A percentile compares a stretch with the other conserved stretches of the same genome.
phyloP scores from a whole-genome alignment of 768 basidiomycete genomes.

The Tulasnella sp. region DNA sequence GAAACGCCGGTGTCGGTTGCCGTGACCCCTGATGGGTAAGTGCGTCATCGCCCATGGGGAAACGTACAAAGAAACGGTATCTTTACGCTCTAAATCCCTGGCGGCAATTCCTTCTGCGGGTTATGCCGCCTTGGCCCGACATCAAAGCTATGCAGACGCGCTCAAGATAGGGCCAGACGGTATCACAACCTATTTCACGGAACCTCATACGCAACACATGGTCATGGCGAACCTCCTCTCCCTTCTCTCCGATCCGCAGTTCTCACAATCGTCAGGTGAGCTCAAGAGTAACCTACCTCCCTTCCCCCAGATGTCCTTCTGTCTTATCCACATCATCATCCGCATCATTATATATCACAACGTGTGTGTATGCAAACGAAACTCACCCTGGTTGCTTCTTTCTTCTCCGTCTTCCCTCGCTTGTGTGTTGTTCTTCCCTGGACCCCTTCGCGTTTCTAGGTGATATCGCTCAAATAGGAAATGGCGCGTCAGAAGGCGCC shows the following conservation, averaged over 20 bases:
- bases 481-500: neutral
- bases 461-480: neutral
- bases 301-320: neutral
- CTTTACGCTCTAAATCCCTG: slow-evolving; percentile 15
- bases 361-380: neutral
- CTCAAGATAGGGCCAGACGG: slow-evolving; percentile 53
- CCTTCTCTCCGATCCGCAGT: slow-evolving; percentile 32
- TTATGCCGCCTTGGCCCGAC: slow-evolving; percentile 16
- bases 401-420: neutral
- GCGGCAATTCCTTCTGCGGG: neutral
- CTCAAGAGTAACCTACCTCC: neutral
- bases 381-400: neutral
- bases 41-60: neutral
- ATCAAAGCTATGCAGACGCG: slow-evolving; percentile 67
- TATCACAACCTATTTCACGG: slow-evolving; percentile 59
- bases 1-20: slow-evolving; percentile 61
- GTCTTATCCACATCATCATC: slow-evolving; percentile 1
- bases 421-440: neutral
- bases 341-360: neutral
- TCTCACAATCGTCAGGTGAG: slow-evolving; percentile 4
- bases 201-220: slow-evolving; percentile 69
- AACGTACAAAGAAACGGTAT: neutral
- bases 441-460: neutral
- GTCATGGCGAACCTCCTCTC: slow-evolving; percentile 54
- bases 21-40: slow-evolving; percentile 79